Percentiles rank a stretch among this genome's conserved stretches.
Conservation (phyloP, 345 rosid species). For the Eucalyptus sp. region DNA sequence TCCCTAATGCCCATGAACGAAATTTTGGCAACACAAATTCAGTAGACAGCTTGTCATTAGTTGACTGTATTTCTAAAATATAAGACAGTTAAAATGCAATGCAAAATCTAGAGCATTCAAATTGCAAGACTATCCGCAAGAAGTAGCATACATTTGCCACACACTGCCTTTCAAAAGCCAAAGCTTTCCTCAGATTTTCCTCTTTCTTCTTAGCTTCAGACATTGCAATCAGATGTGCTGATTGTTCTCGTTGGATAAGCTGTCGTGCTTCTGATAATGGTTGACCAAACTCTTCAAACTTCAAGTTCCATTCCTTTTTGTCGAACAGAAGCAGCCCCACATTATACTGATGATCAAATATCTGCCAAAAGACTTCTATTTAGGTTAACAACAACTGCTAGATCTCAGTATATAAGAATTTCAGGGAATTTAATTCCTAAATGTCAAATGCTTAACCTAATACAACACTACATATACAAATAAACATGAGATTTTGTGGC, state of each 20-base stretch:
- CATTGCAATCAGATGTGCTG: conserved; percentile 39
- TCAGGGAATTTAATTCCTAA: background rate
- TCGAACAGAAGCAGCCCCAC: conserved; percentile 80
- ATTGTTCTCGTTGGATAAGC: conserved; percentile 44
- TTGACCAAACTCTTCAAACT: conserved; percentile 35
- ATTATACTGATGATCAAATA: conserved; percentile 67
- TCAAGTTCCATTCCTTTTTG: conserved; percentile 59
- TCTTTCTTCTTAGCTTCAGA: conserved; percentile 47
- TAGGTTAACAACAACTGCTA: background rate
- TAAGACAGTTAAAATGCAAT: background rate
- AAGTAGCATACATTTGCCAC: conserved; percentile 43
- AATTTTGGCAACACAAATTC: background rate
- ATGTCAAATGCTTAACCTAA: background rate
- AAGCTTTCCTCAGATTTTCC: conserved; percentile 10
- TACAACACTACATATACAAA: background rate
- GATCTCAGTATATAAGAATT: background rate
- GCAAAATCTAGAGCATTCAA: background rate
- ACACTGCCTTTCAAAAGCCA: conserved; percentile 42
- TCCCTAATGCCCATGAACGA: background rate
- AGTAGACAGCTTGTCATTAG: background rate
- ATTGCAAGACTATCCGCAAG: background rate
- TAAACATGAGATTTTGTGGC: background rate
- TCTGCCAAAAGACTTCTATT: conserved; percentile 12
- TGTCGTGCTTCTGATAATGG: background rate
- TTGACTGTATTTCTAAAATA: background rate